Base-by-base conservation (phyloP, 2,329 filamentous ascomycete genomes). In the Trichoderma sp. region DNA sequence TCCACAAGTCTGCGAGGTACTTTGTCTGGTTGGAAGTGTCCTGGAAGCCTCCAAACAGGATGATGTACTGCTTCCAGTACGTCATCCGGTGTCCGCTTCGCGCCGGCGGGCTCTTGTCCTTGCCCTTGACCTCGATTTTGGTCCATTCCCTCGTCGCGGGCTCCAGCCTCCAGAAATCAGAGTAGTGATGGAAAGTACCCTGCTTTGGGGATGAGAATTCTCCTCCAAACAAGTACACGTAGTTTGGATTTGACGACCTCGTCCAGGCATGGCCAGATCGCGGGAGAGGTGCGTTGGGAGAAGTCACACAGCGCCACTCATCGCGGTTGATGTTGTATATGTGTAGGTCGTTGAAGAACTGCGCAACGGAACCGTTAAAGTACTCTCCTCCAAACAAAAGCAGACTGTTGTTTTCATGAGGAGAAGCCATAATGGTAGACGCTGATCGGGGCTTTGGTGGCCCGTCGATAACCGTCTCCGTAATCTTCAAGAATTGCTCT, bases 141-240 rank as follows among this genome's bases (percentile, higher is more conserved):
- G 89, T 92, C 96, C 96, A 99, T 82, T 99, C 96, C 75, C 94
- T 87, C 8, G 88, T 90, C 10, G 86, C 87, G 0, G 95, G 92
- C 77, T 98, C 94, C 55, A 98, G 86, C 61, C 91, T 87, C 95
- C 96, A 99, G 79, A 99, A 98, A 81, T 98, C 96, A 76, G 97
- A 97, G 83, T 99, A 99, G 81, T 99, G 96, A 79, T 99, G 97
- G 77, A 99, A 99, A 0, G 95, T 98, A 4, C 96, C 96, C 81
- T 98, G 96, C 78, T 97, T 98, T 2, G 96, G 96, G 33, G 91
- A 95, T 69, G 92, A 96, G 79, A 99, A 99, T 81, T 99, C 96
- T 71, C 95, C 96, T 72, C 96, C 96, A 76, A 98, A 98, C 19
- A 99, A 83, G 79, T 97, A 99, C 64, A 98, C 88, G 40, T 92